A percentile compares a stretch with the other conserved stretches of the same genome.
Evolutionary conservation across 176 grass and related monocot species (phyloP).

Genomic region (Chloris gayana): DNA sequence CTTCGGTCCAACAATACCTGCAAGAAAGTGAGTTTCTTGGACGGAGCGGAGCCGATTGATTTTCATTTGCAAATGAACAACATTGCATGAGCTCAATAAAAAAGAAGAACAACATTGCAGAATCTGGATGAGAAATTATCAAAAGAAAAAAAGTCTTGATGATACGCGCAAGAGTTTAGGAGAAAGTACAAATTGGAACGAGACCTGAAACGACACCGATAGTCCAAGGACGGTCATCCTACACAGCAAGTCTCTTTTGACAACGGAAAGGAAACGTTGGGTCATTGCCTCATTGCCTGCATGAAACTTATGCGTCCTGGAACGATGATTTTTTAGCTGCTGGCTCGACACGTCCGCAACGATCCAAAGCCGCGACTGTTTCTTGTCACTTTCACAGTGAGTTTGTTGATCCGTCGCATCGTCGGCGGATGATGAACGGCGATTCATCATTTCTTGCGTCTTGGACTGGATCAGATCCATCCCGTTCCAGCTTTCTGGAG

Average conservation of each 20-base stretch:
- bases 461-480: background rate
- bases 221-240: background rate
- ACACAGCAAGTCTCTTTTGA: background rate
- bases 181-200: background rate
- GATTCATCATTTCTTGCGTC: slow-evolving; percentile 31
- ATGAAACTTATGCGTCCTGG: background rate
- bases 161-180: too few species aligned
- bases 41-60: too few species aligned
- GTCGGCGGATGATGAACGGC: background rate
- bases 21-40: too few species aligned
- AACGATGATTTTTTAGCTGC: slow-evolving; percentile 18
- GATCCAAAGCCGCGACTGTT: slow-evolving; percentile 37
- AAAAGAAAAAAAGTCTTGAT: too few species aligned
- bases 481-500: too few species aligned
- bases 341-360: slow-evolving; percentile 31
- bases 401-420: slow-evolving; percentile 25
- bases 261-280: background rate
- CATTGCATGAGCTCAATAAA: too few species aligned
- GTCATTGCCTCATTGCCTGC: background rate
- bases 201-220: background rate
- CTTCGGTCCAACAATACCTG: too few species aligned
- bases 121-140: too few species aligned
- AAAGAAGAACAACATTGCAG: too few species aligned
- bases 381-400: background rate
- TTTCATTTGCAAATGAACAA: too few species aligned